phyloP scores from a whole-genome alignment of 176 grass and related monocot species.

The Oryza coarctata region DNA sequence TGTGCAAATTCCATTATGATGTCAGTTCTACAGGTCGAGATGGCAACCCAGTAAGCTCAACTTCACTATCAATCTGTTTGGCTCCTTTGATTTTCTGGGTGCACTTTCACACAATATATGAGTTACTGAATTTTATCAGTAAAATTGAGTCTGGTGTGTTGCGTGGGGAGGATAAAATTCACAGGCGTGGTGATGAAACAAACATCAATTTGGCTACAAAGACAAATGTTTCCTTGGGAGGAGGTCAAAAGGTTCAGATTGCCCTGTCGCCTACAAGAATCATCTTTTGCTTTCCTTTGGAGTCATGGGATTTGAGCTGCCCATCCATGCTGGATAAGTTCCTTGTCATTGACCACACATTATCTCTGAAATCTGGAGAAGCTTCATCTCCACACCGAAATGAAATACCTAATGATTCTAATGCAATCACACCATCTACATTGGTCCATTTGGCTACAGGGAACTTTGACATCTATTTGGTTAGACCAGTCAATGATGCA shows the following conservation, averaged over 20 bases:
- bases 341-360: constrained; percentile 67
- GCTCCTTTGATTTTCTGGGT: constrained; percentile 81
- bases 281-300: constrained; percentile 75
- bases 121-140: constrained; percentile 63
- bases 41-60: constrained; percentile 48
- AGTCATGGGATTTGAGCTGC: constrained; percentile 50
- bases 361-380: constrained; percentile 45
- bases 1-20: constrained; percentile 61
- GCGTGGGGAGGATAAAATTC: constrained; percentile 35
- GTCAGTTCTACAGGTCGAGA: constrained; percentile 62
- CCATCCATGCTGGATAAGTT: constrained; percentile 71
- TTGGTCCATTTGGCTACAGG: constrained; percentile 67
- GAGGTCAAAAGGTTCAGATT: constrained; percentile 61
- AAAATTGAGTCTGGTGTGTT: constrained; percentile 46
- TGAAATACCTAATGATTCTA: constrained; percentile 40
- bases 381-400: constrained; percentile 30
- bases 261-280: constrained; percentile 59
- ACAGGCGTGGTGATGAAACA: constrained; percentile 35
- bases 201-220: constrained; percentile 26
- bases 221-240: constrained; percentile 32
- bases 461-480: constrained; percentile 74
- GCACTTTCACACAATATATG: constrained; percentile 77
- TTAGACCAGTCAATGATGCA: constrained; percentile 43
- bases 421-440: constrained; percentile 43
- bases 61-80: constrained; percentile 59